A percentile compares a stretch with the other conserved stretches of the same genome.
Conservation (phyloP, 768 basidiomycete genomes). For the Lactarius quietus region DNA sequence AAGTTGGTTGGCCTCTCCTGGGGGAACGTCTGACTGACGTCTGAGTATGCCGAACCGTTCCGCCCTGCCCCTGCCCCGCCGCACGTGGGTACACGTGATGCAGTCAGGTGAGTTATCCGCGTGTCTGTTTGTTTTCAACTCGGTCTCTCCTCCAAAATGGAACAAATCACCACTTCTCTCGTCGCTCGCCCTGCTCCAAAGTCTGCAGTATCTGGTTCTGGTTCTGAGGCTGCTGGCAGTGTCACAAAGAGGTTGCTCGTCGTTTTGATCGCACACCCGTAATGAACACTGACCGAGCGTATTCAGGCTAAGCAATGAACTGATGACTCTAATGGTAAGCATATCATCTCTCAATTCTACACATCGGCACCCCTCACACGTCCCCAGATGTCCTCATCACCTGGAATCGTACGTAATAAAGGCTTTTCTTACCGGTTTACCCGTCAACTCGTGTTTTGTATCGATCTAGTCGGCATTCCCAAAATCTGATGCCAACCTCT, state of each 20-base stretch:
- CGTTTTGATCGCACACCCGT: neutral
- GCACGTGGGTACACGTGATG: neutral
- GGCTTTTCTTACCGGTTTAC: neutral
- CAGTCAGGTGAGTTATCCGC: neutral
- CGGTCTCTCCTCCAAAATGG: slow-evolving; percentile 44
- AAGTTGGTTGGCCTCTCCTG: neutral
- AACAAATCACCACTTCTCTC: slow-evolving; percentile 65
- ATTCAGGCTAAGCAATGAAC: slow-evolving; percentile 68
- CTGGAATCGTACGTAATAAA: slow-evolving; percentile 67
- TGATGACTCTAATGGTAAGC: slow-evolving; percentile 85
- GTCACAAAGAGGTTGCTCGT: slow-evolving; percentile 72
- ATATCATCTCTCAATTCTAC: neutral
- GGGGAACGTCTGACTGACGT: neutral
- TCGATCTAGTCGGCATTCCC: slow-evolving; percentile 77
- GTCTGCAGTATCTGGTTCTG: slow-evolving; percentile 47
- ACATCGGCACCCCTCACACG: neutral
- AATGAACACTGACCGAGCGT: slow-evolving; percentile 11
- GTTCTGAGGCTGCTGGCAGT: slow-evolving; percentile 63
- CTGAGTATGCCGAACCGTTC: neutral
- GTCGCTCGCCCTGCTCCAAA: slow-evolving; percentile 56
- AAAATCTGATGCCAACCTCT: slow-evolving; percentile 79
- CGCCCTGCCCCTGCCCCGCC: neutral
- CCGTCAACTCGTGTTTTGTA: neutral
- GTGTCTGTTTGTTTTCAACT: neutral
- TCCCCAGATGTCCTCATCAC: slow-evolving; percentile 79